Conservation (phyloP, 345 rosid species). For the Litchi chinensis region DNA sequence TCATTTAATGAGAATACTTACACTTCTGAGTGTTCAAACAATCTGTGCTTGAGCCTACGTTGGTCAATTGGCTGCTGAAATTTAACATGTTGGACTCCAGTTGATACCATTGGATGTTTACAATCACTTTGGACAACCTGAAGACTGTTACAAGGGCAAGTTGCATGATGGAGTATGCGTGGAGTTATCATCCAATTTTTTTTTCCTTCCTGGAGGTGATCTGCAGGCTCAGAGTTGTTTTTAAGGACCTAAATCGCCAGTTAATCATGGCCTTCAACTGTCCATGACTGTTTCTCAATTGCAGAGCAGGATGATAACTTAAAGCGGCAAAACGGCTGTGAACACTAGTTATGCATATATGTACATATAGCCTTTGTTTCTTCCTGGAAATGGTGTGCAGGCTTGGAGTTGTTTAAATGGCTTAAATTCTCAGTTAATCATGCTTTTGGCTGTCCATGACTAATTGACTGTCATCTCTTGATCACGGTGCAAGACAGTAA, state of each 20-base stretch:
- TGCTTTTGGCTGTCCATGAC: too few relatives aligned
- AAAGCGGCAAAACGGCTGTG: neutral
- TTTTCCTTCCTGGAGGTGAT: neutral
- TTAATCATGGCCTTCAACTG: neutral
- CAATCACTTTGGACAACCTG: neutral
- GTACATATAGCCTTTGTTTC: too few relatives aligned
- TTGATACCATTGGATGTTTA: neutral
- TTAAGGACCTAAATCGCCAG: neutral
- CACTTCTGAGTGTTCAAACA: neutral
- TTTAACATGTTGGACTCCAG: neutral
- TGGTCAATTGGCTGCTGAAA: neutral
- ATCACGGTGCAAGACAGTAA: too few relatives aligned
- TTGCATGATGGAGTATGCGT: neutral
- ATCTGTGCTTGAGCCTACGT: neutral
- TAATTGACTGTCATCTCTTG: too few relatives aligned
- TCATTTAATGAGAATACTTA: neutral
- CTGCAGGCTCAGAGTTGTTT: neutral
- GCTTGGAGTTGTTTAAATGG: too few relatives aligned
- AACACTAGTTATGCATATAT: neutral
- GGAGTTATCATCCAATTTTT: neutral
- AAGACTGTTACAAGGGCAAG: neutral
- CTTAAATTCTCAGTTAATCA: too few relatives aligned
- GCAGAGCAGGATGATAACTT: neutral
- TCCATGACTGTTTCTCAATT: neutral
- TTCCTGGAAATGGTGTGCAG: too few relatives aligned